Evolutionary conservation across 306 rosid genomes (phyloP), one percentile per base, ranked within the genome.

Genomic region (Vigna nakashimae): DNA sequence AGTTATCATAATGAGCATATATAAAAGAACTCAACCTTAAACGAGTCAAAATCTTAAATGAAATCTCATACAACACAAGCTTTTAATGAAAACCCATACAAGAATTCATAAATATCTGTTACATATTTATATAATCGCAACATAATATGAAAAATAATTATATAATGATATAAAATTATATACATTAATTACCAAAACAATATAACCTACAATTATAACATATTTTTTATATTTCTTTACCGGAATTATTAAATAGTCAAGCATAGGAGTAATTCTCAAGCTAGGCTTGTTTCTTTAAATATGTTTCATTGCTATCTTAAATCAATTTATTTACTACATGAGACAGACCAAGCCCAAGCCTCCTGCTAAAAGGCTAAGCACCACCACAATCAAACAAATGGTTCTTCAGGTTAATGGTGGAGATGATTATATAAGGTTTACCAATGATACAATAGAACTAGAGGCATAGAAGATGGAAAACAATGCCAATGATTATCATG

Each of bases 401-500:
- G 30, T 46, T 69, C 59, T 58, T 69, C 14, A 78, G 24, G 48
- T 58, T 45, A 12, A 26, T 46, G 30, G 43, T 15, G 17, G 22
- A 26, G 4, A 11, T 24, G 56, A 50, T 46, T 46, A 50, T 38
- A 64, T 45, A 69, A 45, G 42, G 17, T 45, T 69, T 36, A 58
- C 32, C 28, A 69, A 69, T 69, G 69, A 69, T 36, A 65, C 53
- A 76, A 36, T 36, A 5, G 40, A 36, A 28, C 20, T 45, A 45
- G 0, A 68, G 48, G 16, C 26, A 45, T 9, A 20, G 46, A 16
- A 60, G 69, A 46, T 45, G 48, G 36, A 75, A 46, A 60, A 28
- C 38, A 48, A 62, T 36, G 55, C 48, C 74, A 55, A 77, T 52
- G 46, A 30, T 10, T 64, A 16, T 55, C 84, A 38, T 67, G 53